These are phyloP conservation scores for Blastocystis hominis DNA, from an alignment of 352 stramenopile species.

Conservation along the genomic window DNA sequence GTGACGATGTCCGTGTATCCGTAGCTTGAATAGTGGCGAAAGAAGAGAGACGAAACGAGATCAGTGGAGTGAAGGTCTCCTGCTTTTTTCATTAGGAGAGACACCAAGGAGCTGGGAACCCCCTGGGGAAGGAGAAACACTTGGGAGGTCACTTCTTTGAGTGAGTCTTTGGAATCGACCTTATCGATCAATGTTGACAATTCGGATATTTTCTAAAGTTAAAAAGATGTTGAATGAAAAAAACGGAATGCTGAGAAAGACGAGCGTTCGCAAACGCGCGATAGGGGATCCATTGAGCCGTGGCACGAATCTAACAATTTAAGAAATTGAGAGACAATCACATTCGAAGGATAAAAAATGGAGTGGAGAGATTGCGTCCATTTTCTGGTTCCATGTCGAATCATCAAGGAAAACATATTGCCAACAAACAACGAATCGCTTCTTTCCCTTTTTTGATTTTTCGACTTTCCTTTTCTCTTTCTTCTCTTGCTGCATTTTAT, in stretches of 20 bases:
- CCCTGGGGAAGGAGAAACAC: background rate
- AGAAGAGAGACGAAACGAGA: background rate
- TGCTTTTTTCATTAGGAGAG: background rate
- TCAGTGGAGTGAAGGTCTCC: background rate
- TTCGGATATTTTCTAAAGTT: background rate
- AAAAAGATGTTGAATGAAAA: background rate
- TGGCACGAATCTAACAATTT: too few relatives aligned
- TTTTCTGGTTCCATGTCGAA: background rate
- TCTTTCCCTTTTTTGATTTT: background rate
- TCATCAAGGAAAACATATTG: too few relatives aligned
- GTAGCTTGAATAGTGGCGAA: background rate
- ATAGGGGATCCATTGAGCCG: background rate
- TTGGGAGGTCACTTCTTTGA: background rate
- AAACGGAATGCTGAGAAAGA: background rate
- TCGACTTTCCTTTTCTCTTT: conserved; percentile 13
- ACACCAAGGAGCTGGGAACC: background rate
- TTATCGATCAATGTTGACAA: background rate
- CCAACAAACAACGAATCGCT: conserved; percentile 5
- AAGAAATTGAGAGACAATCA: too few relatives aligned
- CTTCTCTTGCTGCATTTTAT: conserved; percentile 38
- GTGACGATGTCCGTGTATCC: background rate
- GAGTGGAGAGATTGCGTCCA: background rate
- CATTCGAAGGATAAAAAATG: too few relatives aligned
- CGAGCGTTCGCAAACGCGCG: background rate
- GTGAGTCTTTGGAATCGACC: background rate